Base-by-base conservation (phyloP, 257 asterid species). In the Penstemon davidsonii region DNA sequence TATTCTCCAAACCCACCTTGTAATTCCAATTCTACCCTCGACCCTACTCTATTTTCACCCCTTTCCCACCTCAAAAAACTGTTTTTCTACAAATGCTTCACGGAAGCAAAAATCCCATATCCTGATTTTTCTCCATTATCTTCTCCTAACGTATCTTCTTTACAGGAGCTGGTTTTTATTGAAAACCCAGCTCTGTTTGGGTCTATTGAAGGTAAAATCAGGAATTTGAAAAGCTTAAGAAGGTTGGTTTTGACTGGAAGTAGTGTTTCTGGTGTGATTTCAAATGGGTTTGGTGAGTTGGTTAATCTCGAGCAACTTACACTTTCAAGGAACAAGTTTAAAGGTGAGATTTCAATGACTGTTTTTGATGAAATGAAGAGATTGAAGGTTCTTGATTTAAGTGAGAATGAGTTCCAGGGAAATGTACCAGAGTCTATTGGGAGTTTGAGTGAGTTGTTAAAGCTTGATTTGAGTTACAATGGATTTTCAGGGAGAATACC, bases 1-100 rank as follows among this genome's bases (percentile, higher is more conserved):
- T 89, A 80, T 57, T 80, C 95, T 19, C 86, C 92, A 0, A 87
- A 92, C 72, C 97, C 98, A 10, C 87, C 93, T 1, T 92, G 98
- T 64, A 68, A 73, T 19, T 65, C 83, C 73, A 59, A 60, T 2
- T 75, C 91, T 0, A 78, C 84, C 75, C 76, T 92, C 60, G 69
- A 86, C 73, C 73, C 82, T 12, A 66, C 76, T 9, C 84, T 83
- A 9, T 78, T 87, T 0, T 5, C 78, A 1, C 85, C 90, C 2
- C 78, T 92, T n/a, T 0, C 79, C 0, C 85, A 74, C 70, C 84
- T 90, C 38, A 80, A 37, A 13, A 92, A 86, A 60, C 81, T 92
- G 37, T 83, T 88, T 55, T 88, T 90, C 83, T 92, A 90, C 86
- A 75, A 73, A 73, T 92, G 98, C 86, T 90, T 92, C 79, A 58